Percentiles rank a stretch among this genome's conserved stretches.
Conservation (phyloP, 306 rosid species). For the Quercus alba region DNA sequence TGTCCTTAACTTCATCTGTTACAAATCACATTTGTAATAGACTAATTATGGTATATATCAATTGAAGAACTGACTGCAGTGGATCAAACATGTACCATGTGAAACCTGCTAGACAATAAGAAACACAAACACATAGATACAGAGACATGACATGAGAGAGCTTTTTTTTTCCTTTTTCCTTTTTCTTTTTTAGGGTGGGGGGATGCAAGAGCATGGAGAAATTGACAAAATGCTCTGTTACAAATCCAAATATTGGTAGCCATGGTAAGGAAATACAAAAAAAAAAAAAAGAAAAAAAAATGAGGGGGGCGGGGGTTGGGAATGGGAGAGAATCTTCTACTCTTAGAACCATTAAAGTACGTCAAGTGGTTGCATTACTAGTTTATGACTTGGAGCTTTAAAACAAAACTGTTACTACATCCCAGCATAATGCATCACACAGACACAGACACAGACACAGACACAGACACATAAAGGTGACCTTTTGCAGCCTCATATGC, state of each 20-base stretch:
- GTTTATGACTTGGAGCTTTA: background rate
- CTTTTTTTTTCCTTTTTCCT: background rate
- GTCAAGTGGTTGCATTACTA: background rate
- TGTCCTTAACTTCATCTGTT: conserved; percentile 3
- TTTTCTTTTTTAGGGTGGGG: background rate
- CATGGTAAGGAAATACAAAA: background rate
- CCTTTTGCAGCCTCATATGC: background rate
- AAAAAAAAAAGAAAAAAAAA: background rate
- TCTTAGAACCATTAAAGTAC: background rate
- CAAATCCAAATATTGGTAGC: background rate
- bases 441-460: too few species aligned
- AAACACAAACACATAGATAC: background rate
- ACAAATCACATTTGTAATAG: background rate
- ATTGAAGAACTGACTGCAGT: background rate
- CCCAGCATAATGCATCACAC: background rate
- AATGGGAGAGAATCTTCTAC: too few species aligned
- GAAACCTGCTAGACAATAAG: background rate
- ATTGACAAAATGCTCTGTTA: background rate
- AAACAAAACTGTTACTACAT: background rate
- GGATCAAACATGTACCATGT: background rate
- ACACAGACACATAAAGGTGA: too few species aligned
- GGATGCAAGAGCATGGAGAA: background rate
- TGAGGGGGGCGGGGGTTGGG: too few species aligned
- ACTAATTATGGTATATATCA: background rate
- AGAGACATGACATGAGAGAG: background rate